A percentile compares a stretch with the other conserved stretches of the same genome.
Evolutionary conservation across 768 basidiomycete species (phyloP).

Genomic region (Podaxis pistillaris): DNA sequence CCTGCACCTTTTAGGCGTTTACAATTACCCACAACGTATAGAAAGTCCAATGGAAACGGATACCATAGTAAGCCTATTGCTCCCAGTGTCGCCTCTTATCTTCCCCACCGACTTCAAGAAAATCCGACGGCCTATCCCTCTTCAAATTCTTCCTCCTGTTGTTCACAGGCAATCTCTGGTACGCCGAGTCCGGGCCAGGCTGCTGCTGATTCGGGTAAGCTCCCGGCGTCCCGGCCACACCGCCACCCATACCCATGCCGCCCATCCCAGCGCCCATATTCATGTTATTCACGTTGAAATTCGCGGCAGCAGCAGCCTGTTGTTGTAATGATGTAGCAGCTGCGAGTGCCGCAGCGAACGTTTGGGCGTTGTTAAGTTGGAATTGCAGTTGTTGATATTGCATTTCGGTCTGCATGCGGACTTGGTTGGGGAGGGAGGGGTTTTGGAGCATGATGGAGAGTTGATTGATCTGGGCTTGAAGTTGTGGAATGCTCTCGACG

Average conservation of each 20-base stretch:
- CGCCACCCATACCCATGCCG: conserved; percentile 34
- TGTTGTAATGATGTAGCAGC: conserved; percentile 53
- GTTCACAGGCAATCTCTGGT: conserved; percentile 81
- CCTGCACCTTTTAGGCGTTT: background rate
- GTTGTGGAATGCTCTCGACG: conserved; percentile 72
- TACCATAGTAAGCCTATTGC: conserved; percentile 27
- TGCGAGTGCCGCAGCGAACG: conserved; percentile 63
- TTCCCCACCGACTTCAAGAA: conserved; percentile 71
- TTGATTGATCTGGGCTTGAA: conserved; percentile 85
- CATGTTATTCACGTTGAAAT: conserved; percentile 27
- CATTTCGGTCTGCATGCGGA: conserved; percentile 79
- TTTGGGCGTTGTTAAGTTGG: conserved; percentile 77
- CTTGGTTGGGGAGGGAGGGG: conserved; percentile 64
- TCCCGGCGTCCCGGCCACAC: conserved; percentile 12
- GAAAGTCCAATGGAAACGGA: background rate
- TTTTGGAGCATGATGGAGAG: conserved; percentile 80
- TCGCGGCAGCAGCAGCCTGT: conserved; percentile 21
- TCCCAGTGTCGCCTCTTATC: conserved; percentile 81
- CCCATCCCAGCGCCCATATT: conserved; percentile 32
- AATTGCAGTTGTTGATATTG: conserved; percentile 80
- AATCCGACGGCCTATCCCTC: conserved; percentile 82
- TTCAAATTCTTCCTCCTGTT: conserved; percentile 77
- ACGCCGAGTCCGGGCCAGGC: conserved; percentile 77
- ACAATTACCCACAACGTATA: background rate
- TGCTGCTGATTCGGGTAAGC: conserved; percentile 40